Evolutionary conservation across 169 alveolate species (phyloP).

Genomic region (Plasmodium adleri): DNA sequence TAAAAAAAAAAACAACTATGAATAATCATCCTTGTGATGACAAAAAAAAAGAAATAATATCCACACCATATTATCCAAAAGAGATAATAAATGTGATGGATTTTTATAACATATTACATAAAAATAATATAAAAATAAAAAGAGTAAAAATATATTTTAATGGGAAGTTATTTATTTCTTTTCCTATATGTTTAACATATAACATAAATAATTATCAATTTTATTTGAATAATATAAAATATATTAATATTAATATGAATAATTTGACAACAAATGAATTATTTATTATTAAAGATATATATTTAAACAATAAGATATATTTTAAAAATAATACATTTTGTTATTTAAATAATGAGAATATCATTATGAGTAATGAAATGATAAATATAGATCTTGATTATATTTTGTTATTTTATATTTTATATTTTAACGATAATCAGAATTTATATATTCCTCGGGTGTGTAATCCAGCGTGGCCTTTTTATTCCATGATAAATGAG

Average conservation of each 20-base stretch:
- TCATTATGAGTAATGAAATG: constrained; percentile 51
- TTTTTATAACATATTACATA: background rate
- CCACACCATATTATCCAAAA: too few species aligned
- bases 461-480: constrained; percentile 35
- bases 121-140: constrained; percentile 29
- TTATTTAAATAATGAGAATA: constrained; percentile 46
- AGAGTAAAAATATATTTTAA: constrained; percentile 32
- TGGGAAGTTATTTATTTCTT: constrained; percentile 47
- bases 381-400: constrained; percentile 50
- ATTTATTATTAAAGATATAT: constrained; percentile 18
- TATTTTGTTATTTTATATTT: constrained; percentile 47
- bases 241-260: constrained; percentile 18
- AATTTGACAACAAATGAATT: background rate
- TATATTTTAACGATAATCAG: constrained; percentile 38
- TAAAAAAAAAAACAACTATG: too few species aligned
- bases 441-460: constrained; percentile 19
- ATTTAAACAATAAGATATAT: constrained; percentile 23
- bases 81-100: too few species aligned
- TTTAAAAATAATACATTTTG: constrained; percentile 35
- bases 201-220: constrained; percentile 44
- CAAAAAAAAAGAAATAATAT: too few species aligned
- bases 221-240: constrained; percentile 31
- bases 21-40: too few species aligned
- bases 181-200: constrained; percentile 50
- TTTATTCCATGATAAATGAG: background rate